Evolutionary conservation across 2,329 filamentous ascomycete genomes (phyloP).

Genomic region (Penicillium sp.): DNA sequence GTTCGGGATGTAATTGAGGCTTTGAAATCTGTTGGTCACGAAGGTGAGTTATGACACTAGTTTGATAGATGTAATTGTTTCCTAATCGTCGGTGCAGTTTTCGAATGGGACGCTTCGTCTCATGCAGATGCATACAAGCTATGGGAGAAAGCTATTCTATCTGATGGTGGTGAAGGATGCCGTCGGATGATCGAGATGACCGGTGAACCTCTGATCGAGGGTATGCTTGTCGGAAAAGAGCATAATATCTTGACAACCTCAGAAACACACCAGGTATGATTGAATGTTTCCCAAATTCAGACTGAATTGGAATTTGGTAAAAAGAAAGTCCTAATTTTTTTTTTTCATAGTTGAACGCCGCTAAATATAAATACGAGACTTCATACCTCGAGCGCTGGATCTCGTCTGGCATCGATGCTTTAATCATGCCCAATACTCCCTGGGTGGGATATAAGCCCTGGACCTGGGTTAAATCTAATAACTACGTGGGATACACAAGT

Average conservation of each 20-base stretch:
- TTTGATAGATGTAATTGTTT: neutral
- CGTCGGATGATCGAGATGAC: constrained; percentile 29
- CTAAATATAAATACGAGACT: constrained; percentile 31
- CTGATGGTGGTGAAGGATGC: constrained; percentile 34
- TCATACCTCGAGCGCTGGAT: constrained; percentile 32
- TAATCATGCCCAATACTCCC: constrained; percentile 35
- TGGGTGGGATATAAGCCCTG: constrained; percentile 35
- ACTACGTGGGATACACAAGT: constrained; percentile 36
- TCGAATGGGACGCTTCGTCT: constrained; percentile 34
- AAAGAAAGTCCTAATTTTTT: too few relatives aligned
- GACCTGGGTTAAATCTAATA: constrained; percentile 35
- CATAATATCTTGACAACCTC: constrained; percentile 26
- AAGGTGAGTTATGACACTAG: constrained; percentile 41
- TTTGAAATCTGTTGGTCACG: constrained; percentile 57
- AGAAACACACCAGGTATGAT: constrained; percentile 29
- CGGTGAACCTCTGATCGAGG: constrained; percentile 35
- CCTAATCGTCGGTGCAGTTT: constrained; percentile 15
- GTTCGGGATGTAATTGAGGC: constrained; percentile 54
- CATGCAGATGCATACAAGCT: constrained; percentile 31
- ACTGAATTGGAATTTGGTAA: neutral
- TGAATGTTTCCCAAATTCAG: neutral
- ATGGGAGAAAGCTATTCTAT: constrained; percentile 35
- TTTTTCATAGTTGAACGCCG: constrained; percentile 22
- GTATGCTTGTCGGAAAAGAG: constrained; percentile 36
- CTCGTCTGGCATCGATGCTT: constrained; percentile 31